Evolutionary conservation across 2,329 filamentous ascomycete species (phyloP), one percentile per base, ranked within the genome.

Genomic region (Fusarium mangiferae): DNA sequence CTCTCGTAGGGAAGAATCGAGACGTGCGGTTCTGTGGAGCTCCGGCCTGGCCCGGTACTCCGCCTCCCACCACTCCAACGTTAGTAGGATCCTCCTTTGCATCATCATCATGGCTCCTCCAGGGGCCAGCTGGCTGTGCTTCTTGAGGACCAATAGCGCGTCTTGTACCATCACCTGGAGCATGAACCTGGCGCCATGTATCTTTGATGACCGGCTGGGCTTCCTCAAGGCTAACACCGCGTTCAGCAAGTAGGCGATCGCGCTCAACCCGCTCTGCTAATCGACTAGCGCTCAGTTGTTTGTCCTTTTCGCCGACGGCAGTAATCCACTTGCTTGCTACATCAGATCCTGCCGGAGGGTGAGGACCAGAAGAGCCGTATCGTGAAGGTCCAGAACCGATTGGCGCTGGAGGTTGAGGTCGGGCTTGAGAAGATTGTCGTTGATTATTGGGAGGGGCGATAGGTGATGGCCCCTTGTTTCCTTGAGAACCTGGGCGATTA

Each of bases 1-100:
- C 89, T 62, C 82, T 87, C 5, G 86, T 79, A 1, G 90, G 90
- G 80, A 92, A 92, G 80, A 92, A 92, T 48, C 90, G 83, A 13
- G 90, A 92, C 24, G 86, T 83, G 28, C 89, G 86, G 26, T 83
- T 81, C 66, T 87, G 84, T 41, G 87, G 84, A 7, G 85, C 77
- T 28, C 79, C 74, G 35, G 75, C 75, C 75, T 73, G 79, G 14
- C 75, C 68, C 28, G 83, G 66, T 20, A 82, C 76, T 18, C 77
- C 75, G 14, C 68, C 68, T 28, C 80, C 79, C 57, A 82, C 79
- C 22, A 80, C 76, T 20, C 77, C 81, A 33, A 80, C 57, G 51
- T 75, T 78, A 17, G 74, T 58, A 17, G 75, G 24, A 18, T 79
- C 80, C 22, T 81, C 79, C 33, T 65, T 57, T 49, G 63, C 42